Base-by-base conservation (phyloP, 2,329 filamentous ascomycete genomes). In the Fusarium citri region DNA sequence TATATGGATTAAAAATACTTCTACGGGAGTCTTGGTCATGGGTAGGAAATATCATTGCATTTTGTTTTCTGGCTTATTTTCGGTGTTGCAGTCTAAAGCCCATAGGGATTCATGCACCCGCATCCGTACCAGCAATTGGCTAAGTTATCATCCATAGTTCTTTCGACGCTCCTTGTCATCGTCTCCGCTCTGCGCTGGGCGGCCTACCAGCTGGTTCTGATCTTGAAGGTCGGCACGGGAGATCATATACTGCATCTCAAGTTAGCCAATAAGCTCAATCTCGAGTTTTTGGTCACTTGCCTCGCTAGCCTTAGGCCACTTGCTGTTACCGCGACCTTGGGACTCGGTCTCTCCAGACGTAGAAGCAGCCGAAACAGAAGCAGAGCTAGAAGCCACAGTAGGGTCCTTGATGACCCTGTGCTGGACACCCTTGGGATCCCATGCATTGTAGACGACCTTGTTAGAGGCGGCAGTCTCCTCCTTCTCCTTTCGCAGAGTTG, bases 361-460 rank as follows among this genome's bases (percentile, higher is more conserved):
- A 6, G 66, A 68, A 11, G 58, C 64, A 5, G 64, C 64, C 2
- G 66, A 71, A 3, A 50, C 55, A 2, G 59, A 43, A 3, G 51
- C 55, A 2, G 59, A 43, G 42, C 61, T 71, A 3, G 76, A 77
- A 22, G 50, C 46, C 5, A 66, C 47, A 0, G 78, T 78, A 4
- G 69, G 64, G 1, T 68, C 56, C 57, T 79, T 80, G 41, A 62
- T 26, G 2, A 25, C 57, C 5, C 50, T 48, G 28, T 78, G 62
- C 8, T 57, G 69, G 1, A 59, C 63, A 1, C 79, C 79, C 7
- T 41, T 56, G 2, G 71, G 20, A 12, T 78, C 78, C 78, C 78
- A 81, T 4, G 76, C 78, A 28, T 79, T 80, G 68, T 66, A 80
- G 0, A 45, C 30, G 1, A 74, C 59, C 15, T 63, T 48, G 0